Evolutionary conservation across 148 eudicot genomes (phyloP), one percentile per base, ranked within the genome.

Genomic region (Dianthus caryophyllus): DNA sequence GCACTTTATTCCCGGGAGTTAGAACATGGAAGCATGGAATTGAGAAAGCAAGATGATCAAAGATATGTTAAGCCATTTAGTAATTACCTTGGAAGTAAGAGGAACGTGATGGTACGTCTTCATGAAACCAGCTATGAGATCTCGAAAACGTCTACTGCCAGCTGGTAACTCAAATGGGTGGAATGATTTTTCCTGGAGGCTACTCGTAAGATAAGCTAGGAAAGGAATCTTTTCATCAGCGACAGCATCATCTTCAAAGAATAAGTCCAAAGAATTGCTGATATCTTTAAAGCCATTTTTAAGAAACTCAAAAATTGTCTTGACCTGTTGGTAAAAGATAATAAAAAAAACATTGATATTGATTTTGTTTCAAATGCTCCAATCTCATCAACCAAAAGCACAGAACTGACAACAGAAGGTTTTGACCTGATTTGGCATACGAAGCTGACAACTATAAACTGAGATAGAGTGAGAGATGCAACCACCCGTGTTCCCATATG

Each of bases 191-290:
- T 73, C 80, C 75, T 88, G 85, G 50, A 87, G 68, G 51, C 80
- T 80, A 78, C 82, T 90, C 92, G n/a, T 92, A 75, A 94, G 98
- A 83, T 90, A 86, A 66, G 98, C 95, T 61, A 94, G 85, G 78
- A 90, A 94, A 43, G 95, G 91, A 69, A 94, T 90, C 74, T 94
- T 94, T 83, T 94, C 98, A 83, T 94, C 98, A 30, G 97, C 97
- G 38, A 88, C 96, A 71, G 96, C 83, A 74, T 88, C 97, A 73
- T 94, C 92, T 61, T 82, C 96, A 69, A 94, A 94, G 39, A 85
- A 94, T 74, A 94, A 72, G 77, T 94, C 98, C 76, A 94, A 75
- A 65, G 97, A 90, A 77, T 84, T 90, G 87, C 84, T 94, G 78
- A 94, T 86, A 54, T 84, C 96, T 27, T 82, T 86, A 75, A 82